Evolutionary conservation across 768 basidiomycete species (phyloP).

Genomic region (Amanita polypyramis): DNA sequence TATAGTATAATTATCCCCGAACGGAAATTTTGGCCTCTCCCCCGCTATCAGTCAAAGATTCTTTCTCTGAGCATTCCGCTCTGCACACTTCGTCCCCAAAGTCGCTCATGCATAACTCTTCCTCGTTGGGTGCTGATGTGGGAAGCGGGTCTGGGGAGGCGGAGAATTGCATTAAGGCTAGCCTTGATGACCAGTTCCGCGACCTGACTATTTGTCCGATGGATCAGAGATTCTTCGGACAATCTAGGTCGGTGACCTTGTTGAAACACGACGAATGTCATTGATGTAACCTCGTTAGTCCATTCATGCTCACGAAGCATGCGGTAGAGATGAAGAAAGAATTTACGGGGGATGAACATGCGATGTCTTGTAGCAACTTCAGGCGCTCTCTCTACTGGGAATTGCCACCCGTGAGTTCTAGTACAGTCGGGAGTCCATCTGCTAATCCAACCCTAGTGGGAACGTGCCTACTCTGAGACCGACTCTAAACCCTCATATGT

Average conservation of each 20-base stretch:
- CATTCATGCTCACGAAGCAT: slow-evolving; percentile 30
- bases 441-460: slow-evolving; percentile 23
- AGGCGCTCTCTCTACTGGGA: slow-evolving; percentile 21
- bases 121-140: slow-evolving; percentile 6
- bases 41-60: background rate
- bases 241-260: slow-evolving; percentile 19
- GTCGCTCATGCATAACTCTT: slow-evolving; percentile 7
- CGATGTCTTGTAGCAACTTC: slow-evolving; percentile 11
- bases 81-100: slow-evolving; percentile 12
- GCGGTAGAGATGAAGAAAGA: slow-evolving; percentile 34
- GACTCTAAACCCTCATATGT: slow-evolving; percentile 18
- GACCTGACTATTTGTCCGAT: slow-evolving; percentile 19
- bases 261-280: background rate
- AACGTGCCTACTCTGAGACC: slow-evolving; percentile 17
- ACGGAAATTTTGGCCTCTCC: background rate
- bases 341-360: slow-evolving; percentile 16
- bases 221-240: slow-evolving; percentile 31
- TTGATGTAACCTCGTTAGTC: slow-evolving; percentile 16
- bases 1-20: background rate
- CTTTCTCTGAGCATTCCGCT: slow-evolving; percentile 8
- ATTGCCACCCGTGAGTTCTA: slow-evolving; percentile 16
- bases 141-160: slow-evolving; percentile 8
- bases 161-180: slow-evolving; percentile 23
- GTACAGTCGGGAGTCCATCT: background rate
- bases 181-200: slow-evolving; percentile 21